phyloP scores from a whole-genome alignment of 2,329 filamentous ascomycete genomes.

The Alternaria sp. region DNA sequence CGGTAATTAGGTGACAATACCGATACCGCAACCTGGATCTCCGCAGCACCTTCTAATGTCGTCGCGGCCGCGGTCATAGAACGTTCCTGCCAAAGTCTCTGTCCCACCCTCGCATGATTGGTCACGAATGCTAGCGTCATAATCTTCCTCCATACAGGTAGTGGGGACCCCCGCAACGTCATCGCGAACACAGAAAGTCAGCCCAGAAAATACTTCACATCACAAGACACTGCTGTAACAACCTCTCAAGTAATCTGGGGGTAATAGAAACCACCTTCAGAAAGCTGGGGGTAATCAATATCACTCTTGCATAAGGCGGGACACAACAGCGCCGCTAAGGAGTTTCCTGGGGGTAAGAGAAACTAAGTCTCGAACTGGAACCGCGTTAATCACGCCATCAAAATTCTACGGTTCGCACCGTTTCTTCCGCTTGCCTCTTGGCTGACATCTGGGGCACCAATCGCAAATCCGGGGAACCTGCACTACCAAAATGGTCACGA shows the following conservation, averaged over 20 bases:
- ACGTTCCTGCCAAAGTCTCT: not conserved
- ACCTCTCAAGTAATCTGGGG: conserved; percentile 37
- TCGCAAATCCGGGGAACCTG: conserved; percentile 22
- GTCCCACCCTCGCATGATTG: conserved; percentile 12
- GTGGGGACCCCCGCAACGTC: conserved; percentile 20
- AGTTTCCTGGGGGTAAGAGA: conserved; percentile 32
- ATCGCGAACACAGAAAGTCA: conserved; percentile 17
- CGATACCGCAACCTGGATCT: not conserved
- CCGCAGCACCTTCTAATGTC: not conserved
- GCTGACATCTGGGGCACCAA: conserved; percentile 17
- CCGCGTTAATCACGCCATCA: conserved; percentile 30
- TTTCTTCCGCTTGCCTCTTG: conserved; percentile 15
- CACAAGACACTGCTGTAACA: conserved; percentile 24
- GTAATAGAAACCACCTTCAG: conserved; percentile 34
- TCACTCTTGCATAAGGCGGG: conserved; percentile 18
- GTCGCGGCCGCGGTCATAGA: not conserved
- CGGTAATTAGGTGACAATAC: not conserved
- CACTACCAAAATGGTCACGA: conserved; percentile 16
- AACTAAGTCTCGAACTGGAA: conserved; percentile 16
- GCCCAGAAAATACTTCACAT: conserved; percentile 23
- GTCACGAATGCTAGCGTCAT: conserved; percentile 20
- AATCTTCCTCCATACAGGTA: conserved; percentile 22
- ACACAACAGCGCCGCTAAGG: conserved; percentile 19
- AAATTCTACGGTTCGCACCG: conserved; percentile 23
- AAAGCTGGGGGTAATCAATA: conserved; percentile 24